Conservation (phyloP, 2,329 filamentous ascomycete species). For the Trichoderma asperellum region DNA sequence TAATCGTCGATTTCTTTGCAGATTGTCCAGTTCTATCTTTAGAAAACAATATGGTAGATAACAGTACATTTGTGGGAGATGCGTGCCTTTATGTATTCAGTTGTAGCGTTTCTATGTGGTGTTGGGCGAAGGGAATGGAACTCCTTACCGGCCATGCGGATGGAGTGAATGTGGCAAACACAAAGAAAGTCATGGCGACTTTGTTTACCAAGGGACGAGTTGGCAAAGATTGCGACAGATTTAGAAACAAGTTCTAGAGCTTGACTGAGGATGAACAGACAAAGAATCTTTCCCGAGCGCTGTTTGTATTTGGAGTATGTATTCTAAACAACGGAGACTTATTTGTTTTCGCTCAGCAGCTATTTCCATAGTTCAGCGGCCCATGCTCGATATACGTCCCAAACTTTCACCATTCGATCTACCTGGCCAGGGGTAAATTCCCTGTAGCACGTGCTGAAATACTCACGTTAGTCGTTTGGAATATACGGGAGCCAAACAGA, state of each 20-base stretch:
- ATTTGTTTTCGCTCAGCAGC: background rate
- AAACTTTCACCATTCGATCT: conserved; percentile 28
- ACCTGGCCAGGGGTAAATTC: conserved; percentile 31
- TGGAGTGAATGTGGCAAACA: background rate
- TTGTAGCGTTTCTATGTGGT: background rate
- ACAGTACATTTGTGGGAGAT: background rate
- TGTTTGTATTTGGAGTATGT: background rate
- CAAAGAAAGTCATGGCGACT: background rate
- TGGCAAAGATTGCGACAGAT: background rate
- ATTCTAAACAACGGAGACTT: background rate
- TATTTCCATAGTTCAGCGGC: background rate
- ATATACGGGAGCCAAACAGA: background rate
- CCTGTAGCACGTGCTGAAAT: conserved; percentile 24
- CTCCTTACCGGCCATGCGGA: background rate
- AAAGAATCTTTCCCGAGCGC: background rate
- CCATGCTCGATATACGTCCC: conserved; percentile 14
- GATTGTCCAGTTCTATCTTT: background rate
- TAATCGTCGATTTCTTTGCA: background rate
- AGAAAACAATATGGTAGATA: background rate
- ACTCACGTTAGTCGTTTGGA: background rate
- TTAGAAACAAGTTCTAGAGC: background rate
- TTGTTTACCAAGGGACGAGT: background rate
- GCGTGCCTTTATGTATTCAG: background rate
- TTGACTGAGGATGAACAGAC: background rate
- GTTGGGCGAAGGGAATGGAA: background rate